Evolutionary conservation across 257 asterid genomes (phyloP), one percentile per base, ranked within the genome.

Genomic region (Ocimum tenuiflorum): DNA sequence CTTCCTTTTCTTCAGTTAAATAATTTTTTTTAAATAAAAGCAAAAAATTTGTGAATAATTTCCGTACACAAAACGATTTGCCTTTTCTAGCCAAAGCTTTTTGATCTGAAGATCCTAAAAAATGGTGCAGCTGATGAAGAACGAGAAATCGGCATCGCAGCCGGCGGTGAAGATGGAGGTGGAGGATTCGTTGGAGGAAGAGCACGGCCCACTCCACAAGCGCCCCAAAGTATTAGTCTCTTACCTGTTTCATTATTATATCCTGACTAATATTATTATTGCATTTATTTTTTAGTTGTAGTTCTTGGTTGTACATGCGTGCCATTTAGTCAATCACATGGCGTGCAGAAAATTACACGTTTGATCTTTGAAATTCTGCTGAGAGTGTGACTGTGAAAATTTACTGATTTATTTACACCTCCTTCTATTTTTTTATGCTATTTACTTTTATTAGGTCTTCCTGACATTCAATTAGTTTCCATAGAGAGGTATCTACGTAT

Each of bases 51-150:
- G 9, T 17, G 18, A 36, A 10, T n/a, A 31, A 35, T 8, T 6
- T 23, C 65, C 65, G 22, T 60, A 39, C 65, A 60, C 38, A 12
- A 12, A 2, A 11, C 22, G 38, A 39, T 60, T 57, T 11, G 20
- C 51, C 8, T 54, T 31, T 47, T 23, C 51, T n/a, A 43, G 11
- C 63, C 18, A 22, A 7, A 42, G 72, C 68, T 54, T 73, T 63
- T 65, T 56, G 72, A 75, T 78, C 78, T 20, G 51, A 66, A 23
- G 62, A 19, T 17, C 55, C 33, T 15, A 5, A 36, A 14, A 51
- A 38, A 76, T 76, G 83, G 83, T 81, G 51, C 81, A 74, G 73
- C 72, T 79, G 77, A 83, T 84, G 89, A 83, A 71, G 53, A 72
- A 56, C 68, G 77, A 72, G 15, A 74, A 75, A 58, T 70, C 83